phyloP scores from a whole-genome alignment of 2,329 filamentous ascomycete genomes.

The Colletotrichum tamarilloi region DNA sequence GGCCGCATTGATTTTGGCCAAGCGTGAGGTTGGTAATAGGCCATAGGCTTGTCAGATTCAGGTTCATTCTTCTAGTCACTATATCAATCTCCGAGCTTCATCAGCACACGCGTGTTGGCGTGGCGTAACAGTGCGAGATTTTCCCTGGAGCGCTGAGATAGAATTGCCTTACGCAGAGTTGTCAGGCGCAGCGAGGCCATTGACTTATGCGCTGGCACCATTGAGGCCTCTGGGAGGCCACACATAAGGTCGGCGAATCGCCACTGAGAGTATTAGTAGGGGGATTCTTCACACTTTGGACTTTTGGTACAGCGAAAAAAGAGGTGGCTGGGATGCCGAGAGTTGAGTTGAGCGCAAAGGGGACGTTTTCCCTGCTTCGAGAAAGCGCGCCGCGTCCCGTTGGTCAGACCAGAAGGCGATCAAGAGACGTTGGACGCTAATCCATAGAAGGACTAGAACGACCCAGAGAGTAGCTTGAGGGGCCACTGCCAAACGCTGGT shows the following conservation, averaged over 20 bases:
- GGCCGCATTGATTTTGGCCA: conserved; percentile 43
- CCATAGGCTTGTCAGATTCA: not conserved
- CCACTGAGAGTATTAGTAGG: not conserved
- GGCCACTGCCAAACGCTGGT: conserved; percentile 2
- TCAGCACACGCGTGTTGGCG: not conserved
- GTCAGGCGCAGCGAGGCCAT: not conserved
- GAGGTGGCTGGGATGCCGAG: conserved; percentile 41
- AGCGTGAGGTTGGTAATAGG: conserved; percentile 27
- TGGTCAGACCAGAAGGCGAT: conserved; percentile 20
- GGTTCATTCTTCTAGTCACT: not conserved
- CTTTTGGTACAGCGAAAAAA: conserved; percentile 8
- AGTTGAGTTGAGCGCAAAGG: conserved; percentile 2
- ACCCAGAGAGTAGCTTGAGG: conserved; percentile 7
- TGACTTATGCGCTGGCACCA: conserved; percentile 38
- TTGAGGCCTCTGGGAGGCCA: not conserved
- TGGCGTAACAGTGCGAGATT: not conserved
- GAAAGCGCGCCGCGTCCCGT: conserved; percentile 26
- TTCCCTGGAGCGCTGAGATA: not conserved
- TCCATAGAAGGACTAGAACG: not conserved
- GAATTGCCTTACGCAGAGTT: not conserved
- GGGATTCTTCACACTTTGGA: not conserved
- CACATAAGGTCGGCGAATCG: conserved; percentile 12
- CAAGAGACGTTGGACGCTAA: conserved; percentile 13
- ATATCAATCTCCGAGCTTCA: not conserved
- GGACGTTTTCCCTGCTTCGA: conserved; percentile 32